These are phyloP conservation scores for Sutorius australiensis DNA, from an alignment of 768 basidiomycete genomes.

Conservation along the genomic window DNA sequence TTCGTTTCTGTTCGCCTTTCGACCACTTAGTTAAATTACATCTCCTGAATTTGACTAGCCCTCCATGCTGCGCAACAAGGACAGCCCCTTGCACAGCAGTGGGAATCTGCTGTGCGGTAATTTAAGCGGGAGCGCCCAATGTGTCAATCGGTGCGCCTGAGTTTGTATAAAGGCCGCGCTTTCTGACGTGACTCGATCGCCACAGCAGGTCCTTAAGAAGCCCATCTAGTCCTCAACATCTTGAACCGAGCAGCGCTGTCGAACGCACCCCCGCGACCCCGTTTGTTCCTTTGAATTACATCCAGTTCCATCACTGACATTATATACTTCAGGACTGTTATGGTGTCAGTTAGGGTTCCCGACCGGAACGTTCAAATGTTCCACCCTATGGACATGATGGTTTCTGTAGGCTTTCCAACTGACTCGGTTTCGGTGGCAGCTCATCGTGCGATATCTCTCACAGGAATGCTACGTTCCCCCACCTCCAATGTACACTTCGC, in stretches of 20 bases:
- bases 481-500: not conserved
- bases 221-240: not conserved
- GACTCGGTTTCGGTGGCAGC: not conserved
- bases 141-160: constrained; percentile 10
- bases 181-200: constrained; percentile 4
- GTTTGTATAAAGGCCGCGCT: constrained; percentile 11
- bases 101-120: constrained; percentile 14
- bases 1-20: not conserved
- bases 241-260: not conserved
- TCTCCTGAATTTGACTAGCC: not conserved
- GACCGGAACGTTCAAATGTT: not conserved
- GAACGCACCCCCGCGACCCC: not conserved
- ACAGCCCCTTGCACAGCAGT: constrained; percentile 22
- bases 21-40: not conserved
- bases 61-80: constrained; percentile 1
- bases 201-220: constrained; percentile 5
- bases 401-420: constrained; percentile 7
- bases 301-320: not conserved
- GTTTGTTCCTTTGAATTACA: constrained; percentile 9
- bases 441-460: not conserved
- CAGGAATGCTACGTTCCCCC: constrained; percentile 10
- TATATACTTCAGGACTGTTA: constrained; percentile 4
- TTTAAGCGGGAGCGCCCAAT: not conserved
- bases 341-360: not conserved
- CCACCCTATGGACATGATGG: not conserved